Percentiles rank a stretch among this genome's conserved stretches.
These are phyloP conservation scores for Rhodamnia rubescens DNA, from an alignment of 345 rosid genomes.

Conservation along the genomic window DNA sequence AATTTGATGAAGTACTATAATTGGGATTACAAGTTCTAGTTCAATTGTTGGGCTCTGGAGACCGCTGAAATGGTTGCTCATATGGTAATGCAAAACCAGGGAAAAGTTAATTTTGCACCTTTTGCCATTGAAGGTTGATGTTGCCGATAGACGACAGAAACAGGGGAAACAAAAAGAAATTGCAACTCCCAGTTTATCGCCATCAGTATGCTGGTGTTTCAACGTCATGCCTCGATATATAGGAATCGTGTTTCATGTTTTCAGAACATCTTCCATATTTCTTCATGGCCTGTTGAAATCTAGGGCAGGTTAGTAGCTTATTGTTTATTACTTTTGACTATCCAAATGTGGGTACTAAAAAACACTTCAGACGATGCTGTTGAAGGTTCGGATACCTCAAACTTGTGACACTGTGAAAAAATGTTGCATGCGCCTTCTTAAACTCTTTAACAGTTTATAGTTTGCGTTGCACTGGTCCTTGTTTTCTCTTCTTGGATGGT, in stretches of 20 bases:
- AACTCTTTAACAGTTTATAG: not conserved
- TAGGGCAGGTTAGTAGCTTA: too few species aligned
- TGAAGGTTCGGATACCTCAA: not conserved
- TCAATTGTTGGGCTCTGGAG: slow-evolving; percentile 53
- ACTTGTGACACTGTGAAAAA: not conserved
- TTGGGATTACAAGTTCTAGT: not conserved
- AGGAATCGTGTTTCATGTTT: too few species aligned
- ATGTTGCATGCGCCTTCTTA: not conserved
- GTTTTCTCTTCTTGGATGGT: not conserved
- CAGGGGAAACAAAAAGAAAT: too few species aligned
- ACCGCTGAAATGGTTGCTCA: slow-evolving; percentile 43
- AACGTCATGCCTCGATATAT: too few species aligned
- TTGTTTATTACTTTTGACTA: not conserved
- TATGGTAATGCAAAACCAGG: slow-evolving; percentile 54
- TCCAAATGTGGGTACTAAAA: not conserved
- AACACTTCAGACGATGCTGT: not conserved
- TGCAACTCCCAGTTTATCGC: too few species aligned
- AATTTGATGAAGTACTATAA: not conserved
- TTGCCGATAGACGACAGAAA: slow-evolving; percentile 4
- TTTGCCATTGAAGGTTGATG: slow-evolving; percentile 44
- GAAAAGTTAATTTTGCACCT: slow-evolving; percentile 26
- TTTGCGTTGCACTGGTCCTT: too few species aligned
- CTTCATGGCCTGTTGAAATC: too few species aligned
- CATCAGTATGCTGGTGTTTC: too few species aligned
- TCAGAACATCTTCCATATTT: too few species aligned